phyloP scores from a whole-genome alignment of 176 grass and related monocot species.

The Juncus effusus region DNA sequence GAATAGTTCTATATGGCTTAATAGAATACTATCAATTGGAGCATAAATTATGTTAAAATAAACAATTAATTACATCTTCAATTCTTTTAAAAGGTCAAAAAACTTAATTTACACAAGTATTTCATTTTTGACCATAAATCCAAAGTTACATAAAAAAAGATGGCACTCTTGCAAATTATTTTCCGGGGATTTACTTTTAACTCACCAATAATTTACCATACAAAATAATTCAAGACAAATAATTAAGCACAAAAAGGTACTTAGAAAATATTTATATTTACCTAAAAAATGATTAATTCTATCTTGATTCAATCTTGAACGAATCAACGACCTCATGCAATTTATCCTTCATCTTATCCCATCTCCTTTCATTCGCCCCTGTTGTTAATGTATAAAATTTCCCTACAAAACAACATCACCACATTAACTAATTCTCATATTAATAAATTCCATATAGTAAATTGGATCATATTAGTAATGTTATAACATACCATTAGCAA shows the following conservation, averaged over 20 bases:
- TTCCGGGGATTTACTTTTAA: not conserved
- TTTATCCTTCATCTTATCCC: constrained; percentile 93
- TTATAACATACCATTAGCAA: constrained; percentile 65
- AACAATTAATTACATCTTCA: not conserved
- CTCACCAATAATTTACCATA: not conserved
- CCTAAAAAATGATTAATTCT: constrained; percentile 11
- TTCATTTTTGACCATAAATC: constrained; percentile 7
- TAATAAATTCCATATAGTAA: constrained; percentile 16
- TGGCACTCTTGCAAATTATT: not conserved
- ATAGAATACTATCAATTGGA: too few relatives aligned
- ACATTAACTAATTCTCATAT: not conserved
- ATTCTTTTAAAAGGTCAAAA: constrained; percentile 7
- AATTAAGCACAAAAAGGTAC: constrained; percentile 19
- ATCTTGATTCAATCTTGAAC: constrained; percentile 69
- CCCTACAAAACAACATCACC: constrained; percentile 37
- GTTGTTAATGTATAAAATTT: constrained; percentile 93
- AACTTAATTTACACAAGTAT: constrained; percentile 22
- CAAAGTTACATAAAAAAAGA: constrained; percentile 15
- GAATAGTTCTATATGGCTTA: too few relatives aligned
- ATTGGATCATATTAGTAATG: not conserved
- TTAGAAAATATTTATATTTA: constrained; percentile 12
- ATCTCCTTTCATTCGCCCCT: constrained; percentile 92
- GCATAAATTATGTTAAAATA: constrained; percentile 3
- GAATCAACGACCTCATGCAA: constrained; percentile 67
- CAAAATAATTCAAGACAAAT: constrained; percentile 23